Evolutionary conservation across 2,329 filamentous ascomycete species (phyloP).

Genomic region (Blastomyces percursus): DNA sequence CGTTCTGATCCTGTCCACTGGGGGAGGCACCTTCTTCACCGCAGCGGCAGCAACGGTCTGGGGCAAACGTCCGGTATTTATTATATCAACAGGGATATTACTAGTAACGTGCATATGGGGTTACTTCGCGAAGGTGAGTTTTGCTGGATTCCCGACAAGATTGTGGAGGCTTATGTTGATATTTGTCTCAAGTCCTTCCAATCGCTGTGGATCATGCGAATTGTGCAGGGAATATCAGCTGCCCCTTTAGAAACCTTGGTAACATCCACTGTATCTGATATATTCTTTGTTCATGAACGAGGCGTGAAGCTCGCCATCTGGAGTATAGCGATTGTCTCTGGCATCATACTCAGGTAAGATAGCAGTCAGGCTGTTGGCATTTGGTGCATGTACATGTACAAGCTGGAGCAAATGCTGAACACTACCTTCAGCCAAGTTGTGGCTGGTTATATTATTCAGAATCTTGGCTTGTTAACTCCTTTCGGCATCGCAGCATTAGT

Average conservation of each 20-base stretch:
- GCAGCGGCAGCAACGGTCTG: conserved; percentile 29
- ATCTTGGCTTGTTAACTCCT: conserved; percentile 26
- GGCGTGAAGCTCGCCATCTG: conserved; percentile 15
- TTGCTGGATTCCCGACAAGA: neutral
- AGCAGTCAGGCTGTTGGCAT: neutral
- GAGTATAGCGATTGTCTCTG: conserved; percentile 19
- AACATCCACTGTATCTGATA: conserved; percentile 14
- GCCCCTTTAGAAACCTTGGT: conserved; percentile 14
- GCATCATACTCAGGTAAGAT: conserved; percentile 21
- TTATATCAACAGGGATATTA: conserved; percentile 28
- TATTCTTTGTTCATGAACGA: conserved; percentile 16
- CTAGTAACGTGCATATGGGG: conserved; percentile 32
- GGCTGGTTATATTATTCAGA: conserved; percentile 30
- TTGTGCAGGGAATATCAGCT: conserved; percentile 13
- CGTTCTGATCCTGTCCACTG: conserved; percentile 32
- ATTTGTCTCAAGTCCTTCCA: conserved; percentile 23
- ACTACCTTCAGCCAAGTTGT: conserved; percentile 31
- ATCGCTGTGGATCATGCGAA: conserved; percentile 27
- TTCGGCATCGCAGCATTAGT: conserved; percentile 34
- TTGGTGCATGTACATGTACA: neutral
- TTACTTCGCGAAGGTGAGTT: conserved; percentile 25
- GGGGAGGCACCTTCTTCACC: conserved; percentile 34
- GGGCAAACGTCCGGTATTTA: conserved; percentile 29
- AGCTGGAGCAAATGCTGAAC: neutral
- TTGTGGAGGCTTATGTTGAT: neutral